Evolutionary conservation across 2,329 filamentous ascomycete species (phyloP).

Genomic region (Trichoderma citrinoviride): DNA sequence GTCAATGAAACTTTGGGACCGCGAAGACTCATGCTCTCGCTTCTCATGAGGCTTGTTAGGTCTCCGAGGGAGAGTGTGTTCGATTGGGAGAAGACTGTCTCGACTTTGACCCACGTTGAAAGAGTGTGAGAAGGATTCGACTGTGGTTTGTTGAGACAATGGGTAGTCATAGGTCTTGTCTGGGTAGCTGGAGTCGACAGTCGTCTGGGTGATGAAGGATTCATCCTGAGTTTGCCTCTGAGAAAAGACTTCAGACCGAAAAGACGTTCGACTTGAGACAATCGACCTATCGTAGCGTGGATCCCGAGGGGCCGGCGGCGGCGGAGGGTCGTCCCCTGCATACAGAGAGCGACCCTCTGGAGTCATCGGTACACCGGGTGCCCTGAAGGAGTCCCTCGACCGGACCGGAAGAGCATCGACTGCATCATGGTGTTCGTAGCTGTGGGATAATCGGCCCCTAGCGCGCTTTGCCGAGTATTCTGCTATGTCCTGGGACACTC

Average conservation of each 20-base stretch:
- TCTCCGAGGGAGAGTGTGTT: not conserved
- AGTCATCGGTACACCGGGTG: not conserved
- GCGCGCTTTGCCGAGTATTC: slow-evolving; percentile 21
- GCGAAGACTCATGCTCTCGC: not conserved
- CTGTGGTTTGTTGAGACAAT: slow-evolving; percentile 16
- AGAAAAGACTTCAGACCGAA: slow-evolving; percentile 24
- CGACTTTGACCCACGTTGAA: not conserved
- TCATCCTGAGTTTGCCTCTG: slow-evolving; percentile 27
- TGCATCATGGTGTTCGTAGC: not conserved
- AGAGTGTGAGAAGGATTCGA: slow-evolving; percentile 23
- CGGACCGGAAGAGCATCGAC: slow-evolving; percentile 24
- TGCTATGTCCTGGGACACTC: slow-evolving; percentile 27
- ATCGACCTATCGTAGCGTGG: slow-evolving; percentile 27
- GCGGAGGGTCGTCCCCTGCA: not conserved
- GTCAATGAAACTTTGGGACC: not conserved
- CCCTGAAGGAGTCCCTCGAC: slow-evolving; percentile 1
- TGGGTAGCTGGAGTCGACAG: slow-evolving; percentile 24
- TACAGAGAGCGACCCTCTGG: not conserved
- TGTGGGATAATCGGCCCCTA: not conserved
- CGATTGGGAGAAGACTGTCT: not conserved
- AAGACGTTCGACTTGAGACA: slow-evolving; percentile 24
- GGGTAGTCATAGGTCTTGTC: slow-evolving; percentile 3
- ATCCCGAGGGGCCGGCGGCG: not conserved
- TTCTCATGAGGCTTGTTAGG: not conserved
- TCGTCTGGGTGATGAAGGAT: slow-evolving; percentile 36